These are phyloP conservation scores for Podospora comata DNA, from an alignment of 495 filamentous ascomycete species.

Conservation along the genomic window DNA sequence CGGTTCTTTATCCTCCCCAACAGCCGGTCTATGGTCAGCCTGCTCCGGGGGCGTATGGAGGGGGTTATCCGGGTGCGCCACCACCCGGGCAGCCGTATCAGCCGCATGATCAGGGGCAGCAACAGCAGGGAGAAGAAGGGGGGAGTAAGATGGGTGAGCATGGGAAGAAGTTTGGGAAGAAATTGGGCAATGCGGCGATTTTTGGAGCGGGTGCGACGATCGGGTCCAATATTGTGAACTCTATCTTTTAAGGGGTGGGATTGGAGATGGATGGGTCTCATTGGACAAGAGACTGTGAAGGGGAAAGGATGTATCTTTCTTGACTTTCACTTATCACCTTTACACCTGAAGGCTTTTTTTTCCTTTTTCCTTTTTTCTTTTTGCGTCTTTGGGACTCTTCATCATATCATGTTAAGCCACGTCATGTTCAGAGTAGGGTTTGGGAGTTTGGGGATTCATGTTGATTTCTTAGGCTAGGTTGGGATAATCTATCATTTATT, in stretches of 20 bases:
- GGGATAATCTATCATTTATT: not conserved
- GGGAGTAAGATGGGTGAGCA: conserved; percentile 50
- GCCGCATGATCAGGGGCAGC: conserved; percentile 33
- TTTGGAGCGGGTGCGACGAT: conserved; percentile 87
- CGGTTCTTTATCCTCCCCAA: conserved; percentile 23
- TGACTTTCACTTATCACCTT: not conserved
- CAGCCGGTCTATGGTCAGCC: not conserved
- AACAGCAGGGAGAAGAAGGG: conserved; percentile 23
- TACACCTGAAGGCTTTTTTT: not conserved
- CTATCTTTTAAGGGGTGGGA: conserved; percentile 64
- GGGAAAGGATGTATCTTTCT: not conserved
- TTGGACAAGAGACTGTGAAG: too few relatives aligned
- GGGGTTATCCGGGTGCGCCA: conserved; percentile 27
- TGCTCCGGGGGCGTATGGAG: conserved; percentile 18
- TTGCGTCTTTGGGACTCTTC: not conserved
- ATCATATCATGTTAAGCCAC: not conserved
- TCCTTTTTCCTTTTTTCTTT: not conserved
- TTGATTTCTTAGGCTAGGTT: not conserved
- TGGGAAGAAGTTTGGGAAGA: conserved; percentile 76
- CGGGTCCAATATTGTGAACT: conserved; percentile 87
- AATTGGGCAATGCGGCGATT: conserved; percentile 70
- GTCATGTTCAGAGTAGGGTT: not conserved
- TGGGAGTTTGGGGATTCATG: not conserved
- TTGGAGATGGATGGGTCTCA: not conserved
- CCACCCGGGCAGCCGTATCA: conserved; percentile 40